A percentile compares a stretch with the other conserved stretches of the same genome.
phyloP scores from a whole-genome alignment of 331 rosid genomes.

The Malus hybrid region DNA sequence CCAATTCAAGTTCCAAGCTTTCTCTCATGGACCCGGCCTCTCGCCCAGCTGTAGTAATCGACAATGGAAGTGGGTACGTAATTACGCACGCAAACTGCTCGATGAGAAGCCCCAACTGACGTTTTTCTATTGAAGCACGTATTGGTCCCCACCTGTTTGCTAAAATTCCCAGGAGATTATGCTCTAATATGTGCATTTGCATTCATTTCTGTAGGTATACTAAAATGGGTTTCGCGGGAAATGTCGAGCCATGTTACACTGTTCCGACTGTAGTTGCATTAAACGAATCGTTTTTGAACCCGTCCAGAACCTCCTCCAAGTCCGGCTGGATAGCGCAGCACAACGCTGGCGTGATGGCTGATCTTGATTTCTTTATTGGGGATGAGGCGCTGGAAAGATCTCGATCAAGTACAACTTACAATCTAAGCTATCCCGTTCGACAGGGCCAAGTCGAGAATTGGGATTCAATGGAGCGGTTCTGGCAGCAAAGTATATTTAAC shows the following conservation, averaged over 20 bases:
- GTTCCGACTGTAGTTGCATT: conserved; percentile 83
- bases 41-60: conserved; percentile 94
- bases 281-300: conserved; percentile 80
- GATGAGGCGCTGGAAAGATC: conserved; percentile 82
- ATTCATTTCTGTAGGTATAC: conserved; percentile 55
- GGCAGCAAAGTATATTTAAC: conserved; percentile 96
- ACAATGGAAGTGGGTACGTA: conserved; percentile 89
- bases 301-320: conserved; percentile 63
- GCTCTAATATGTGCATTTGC: background rate
- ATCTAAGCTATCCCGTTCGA: conserved; percentile 67
- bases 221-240: conserved; percentile 97
- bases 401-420: conserved; percentile 77
- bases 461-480: conserved; percentile 96
- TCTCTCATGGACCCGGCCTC: conserved; percentile 81
- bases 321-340: conserved; percentile 80
- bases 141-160: conserved; percentile 27
- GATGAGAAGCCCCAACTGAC: conserved; percentile 22
- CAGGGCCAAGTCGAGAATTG: conserved; percentile 94
- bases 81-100: conserved; percentile 26
- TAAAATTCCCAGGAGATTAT: conserved; percentile 25
- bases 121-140: background rate
- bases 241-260: conserved; percentile 93
- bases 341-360: conserved; percentile 98
- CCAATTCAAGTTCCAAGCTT: conserved; percentile 4
- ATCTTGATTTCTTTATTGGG: conserved; percentile 97